phyloP scores from a whole-genome alignment of 2,329 filamentous ascomycete genomes.

The Balansia obtecta region DNA sequence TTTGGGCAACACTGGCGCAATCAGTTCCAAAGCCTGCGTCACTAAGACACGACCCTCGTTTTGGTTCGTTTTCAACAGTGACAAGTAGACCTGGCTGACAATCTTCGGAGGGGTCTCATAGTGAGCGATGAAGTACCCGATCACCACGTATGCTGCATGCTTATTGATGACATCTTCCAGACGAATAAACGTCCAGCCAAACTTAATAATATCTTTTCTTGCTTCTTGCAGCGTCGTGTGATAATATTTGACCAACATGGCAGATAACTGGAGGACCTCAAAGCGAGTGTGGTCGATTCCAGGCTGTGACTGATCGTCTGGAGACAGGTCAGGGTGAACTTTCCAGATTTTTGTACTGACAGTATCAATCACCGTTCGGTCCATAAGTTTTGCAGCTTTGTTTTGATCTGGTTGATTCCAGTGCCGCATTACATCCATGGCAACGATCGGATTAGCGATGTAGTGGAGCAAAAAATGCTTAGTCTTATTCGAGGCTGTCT shows the following conservation, averaged over 20 bases:
- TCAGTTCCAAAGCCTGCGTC: constrained; percentile 84
- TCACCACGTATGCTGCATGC: constrained; percentile 91
- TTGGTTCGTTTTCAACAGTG: constrained; percentile 81
- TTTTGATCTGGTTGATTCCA: constrained; percentile 49
- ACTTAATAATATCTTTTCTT: constrained; percentile 97
- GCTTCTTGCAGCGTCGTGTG: constrained; percentile 77
- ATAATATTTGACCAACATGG: constrained; percentile 91
- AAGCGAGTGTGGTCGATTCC: constrained; percentile 93
- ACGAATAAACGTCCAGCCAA: constrained; percentile 95
- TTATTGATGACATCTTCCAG: constrained; percentile 99
- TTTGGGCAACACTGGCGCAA: constrained; percentile 88
- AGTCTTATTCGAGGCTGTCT: constrained; percentile 69
- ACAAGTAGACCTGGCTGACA: constrained; percentile 86
- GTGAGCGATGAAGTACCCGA: constrained; percentile 93
- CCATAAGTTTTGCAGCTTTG: constrained; percentile 61
- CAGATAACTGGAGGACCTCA: constrained; percentile 89
- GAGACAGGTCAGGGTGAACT: constrained; percentile 67
- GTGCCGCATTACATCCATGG: constrained; percentile 85
- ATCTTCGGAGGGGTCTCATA: constrained; percentile 97
- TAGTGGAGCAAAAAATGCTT: constrained; percentile 90
- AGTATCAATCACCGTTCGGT: constrained; percentile 75
- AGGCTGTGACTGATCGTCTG: constrained; percentile 71
- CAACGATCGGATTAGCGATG: constrained; percentile 89
- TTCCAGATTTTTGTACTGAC: constrained; percentile 93
- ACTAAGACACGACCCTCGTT: constrained; percentile 88